These are phyloP conservation scores for Phaeomoniella chlamydospora DNA, from an alignment of 2,329 filamentous ascomycete genomes.

Conservation along the genomic window DNA sequence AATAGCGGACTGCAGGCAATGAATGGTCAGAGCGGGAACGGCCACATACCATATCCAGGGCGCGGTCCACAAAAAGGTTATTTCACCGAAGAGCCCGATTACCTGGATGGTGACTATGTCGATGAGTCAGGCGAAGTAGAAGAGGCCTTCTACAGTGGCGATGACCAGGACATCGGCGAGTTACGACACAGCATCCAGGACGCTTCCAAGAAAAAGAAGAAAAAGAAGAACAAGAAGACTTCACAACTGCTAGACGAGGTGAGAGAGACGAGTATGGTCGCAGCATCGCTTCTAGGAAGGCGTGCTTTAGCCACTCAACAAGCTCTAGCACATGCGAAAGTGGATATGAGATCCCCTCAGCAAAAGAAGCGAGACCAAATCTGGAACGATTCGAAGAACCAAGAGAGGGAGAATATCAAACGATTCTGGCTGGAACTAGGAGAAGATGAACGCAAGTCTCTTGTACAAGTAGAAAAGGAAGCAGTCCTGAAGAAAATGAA, in stretches of 20 bases:
- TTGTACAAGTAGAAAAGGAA: conserved; percentile 98
- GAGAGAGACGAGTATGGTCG: conserved; percentile 1
- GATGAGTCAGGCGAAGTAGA: conserved; percentile 35
- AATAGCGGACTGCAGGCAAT: background rate
- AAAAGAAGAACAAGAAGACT: conserved; percentile 24
- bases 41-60: conserved; percentile 1
- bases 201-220: conserved; percentile 21
- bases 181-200: conserved; percentile 12
- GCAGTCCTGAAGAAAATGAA: conserved; percentile 99
- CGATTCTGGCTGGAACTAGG: conserved; percentile 93
- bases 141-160: conserved; percentile 42
- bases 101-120: conserved; percentile 18
- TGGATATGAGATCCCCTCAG: conserved; percentile 21
- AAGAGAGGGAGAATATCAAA: conserved; percentile 94
- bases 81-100: conserved; percentile 13
- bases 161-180: conserved; percentile 26
- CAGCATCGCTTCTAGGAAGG: conserved; percentile 18
- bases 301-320: conserved; percentile 27
- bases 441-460: conserved; percentile 84
- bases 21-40: background rate
- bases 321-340: conserved; percentile 25
- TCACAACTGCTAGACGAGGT: conserved; percentile 5
- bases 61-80: conserved; percentile 13
- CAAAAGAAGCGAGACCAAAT: conserved; percentile 64
- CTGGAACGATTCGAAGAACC: conserved; percentile 89